These are phyloP conservation scores for Vanilla planifolia DNA, from an alignment of 106 monocot species.

Conservation along the genomic window DNA sequence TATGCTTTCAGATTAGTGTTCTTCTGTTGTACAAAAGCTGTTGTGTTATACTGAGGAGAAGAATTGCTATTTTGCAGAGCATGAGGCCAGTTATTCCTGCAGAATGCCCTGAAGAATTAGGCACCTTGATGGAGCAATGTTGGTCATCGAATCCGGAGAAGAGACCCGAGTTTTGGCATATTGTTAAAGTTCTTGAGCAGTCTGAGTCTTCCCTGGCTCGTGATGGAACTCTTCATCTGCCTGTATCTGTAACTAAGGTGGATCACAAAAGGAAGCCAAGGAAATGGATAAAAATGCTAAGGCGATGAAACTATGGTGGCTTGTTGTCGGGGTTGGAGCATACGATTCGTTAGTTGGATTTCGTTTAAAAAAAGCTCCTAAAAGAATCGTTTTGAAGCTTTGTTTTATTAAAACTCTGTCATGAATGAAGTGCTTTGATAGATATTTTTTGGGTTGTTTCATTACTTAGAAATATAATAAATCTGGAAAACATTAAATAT, in stretches of 20 bases:
- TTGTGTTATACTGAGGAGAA: background rate
- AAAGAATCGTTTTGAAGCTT: too few species aligned
- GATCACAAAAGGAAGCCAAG: slow-evolving; percentile 35
- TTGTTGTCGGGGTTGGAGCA: too few species aligned
- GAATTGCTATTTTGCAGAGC: slow-evolving; percentile 32
- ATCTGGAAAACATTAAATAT: too few species aligned
- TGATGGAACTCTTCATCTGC: slow-evolving; percentile 29
- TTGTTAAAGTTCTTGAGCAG: slow-evolving; percentile 64
- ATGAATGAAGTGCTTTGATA: too few species aligned
- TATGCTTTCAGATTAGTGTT: too few species aligned
- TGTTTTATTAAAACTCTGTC: too few species aligned
- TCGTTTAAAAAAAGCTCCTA: too few species aligned
- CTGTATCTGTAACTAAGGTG: slow-evolving; percentile 21
- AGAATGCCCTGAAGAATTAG: slow-evolving; percentile 28
- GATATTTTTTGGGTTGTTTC: too few species aligned
- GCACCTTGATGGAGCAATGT: slow-evolving; percentile 60
- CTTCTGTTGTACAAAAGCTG: too few species aligned
- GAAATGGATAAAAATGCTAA: slow-evolving; percentile 43
- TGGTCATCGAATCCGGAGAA: slow-evolving; percentile 52
- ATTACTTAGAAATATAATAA: too few species aligned
- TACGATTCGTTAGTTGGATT: too few species aligned
- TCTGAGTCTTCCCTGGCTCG: slow-evolving; percentile 37
- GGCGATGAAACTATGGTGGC: background rate
- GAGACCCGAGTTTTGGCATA: slow-evolving; percentile 70
- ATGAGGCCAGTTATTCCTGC: slow-evolving; percentile 50